Evolutionary conservation across 73 alveolate genomes (phyloP), one percentile per base, ranked within the genome.

Genomic region (Paramecium tetraurelia): DNA sequence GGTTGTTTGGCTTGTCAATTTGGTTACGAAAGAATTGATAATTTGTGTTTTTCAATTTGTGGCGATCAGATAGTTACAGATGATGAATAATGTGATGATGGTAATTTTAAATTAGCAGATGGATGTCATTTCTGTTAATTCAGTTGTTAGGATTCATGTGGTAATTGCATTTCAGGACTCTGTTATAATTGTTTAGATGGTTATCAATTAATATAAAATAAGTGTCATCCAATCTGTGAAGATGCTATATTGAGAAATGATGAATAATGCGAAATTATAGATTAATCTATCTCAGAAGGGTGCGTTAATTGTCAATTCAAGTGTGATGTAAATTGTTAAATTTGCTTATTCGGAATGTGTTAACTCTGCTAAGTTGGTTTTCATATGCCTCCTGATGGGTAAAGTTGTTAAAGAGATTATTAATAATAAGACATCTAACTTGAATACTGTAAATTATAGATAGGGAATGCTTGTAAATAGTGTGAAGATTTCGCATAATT

Each of bases 1-100:
- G 46, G 46, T 38, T 38, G 46, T 38, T 11, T n/a, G n/a, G n/a
- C n/a, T n/a, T n/a, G n/a, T n/a, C n/a, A n/a, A n/a, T n/a, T n/a
- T n/a, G n/a, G n/a, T n/a, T n/a, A n/a, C n/a, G n/a, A 71, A n/a
- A 14, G 96, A 95, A 48, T 48, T 48, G 59, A 48, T 14, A 2
- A 48, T n/a, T 2, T 48, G 1, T 48, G 59, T 48, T 16, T 2
- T 12, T 2, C 59, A 48, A 48, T 48, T 4, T 48, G 59, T 48
- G 59, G 59, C 3, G 22, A 48, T 48, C 1, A 0, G 9, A 48
- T 48, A 16, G 7, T 48, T 3, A n/a, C 20, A 16, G 24, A 3
- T 48, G 22, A 48, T 48, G 59, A 48, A 48, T 48, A 48, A 48
- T 48, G 59, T 48, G 59, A 48, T 12, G 59, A 48, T 48, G 59